Conservation (phyloP, 1,284 basidiomycete genomes). For the Papiliotrema nemorosa region DNA sequence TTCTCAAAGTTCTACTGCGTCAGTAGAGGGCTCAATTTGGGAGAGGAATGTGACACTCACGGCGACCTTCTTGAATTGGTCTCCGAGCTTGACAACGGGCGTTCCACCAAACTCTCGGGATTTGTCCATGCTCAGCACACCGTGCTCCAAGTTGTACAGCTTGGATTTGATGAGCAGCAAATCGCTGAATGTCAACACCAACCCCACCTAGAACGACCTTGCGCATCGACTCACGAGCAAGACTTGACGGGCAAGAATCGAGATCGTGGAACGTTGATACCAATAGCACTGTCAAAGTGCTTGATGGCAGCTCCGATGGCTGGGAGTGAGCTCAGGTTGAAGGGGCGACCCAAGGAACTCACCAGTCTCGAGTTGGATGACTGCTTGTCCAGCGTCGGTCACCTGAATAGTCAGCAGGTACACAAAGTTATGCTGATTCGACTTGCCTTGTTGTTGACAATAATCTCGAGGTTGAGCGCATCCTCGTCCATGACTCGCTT, state of each 20-base stretch:
- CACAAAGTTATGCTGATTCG: neutral
- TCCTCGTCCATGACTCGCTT: slow-evolving; percentile 91
- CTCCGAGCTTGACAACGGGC: slow-evolving; percentile 96
- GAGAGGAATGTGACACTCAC: slow-evolving; percentile 19
- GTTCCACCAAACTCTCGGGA: slow-evolving; percentile 87
- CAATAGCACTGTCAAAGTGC: slow-evolving; percentile 66
- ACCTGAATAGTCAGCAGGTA: slow-evolving; percentile 51
- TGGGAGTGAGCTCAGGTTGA: slow-evolving; percentile 49
- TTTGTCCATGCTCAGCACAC: slow-evolving; percentile 87
- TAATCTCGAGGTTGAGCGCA: slow-evolving; percentile 75
- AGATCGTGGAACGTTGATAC: slow-evolving; percentile 94
- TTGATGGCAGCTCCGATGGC: slow-evolving; percentile 12
- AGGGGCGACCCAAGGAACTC: slow-evolving; percentile 75
- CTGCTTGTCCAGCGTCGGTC: slow-evolving; percentile 79
- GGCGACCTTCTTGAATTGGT: slow-evolving; percentile 74
- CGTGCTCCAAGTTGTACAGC: slow-evolving; percentile 92
- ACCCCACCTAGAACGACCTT: slow-evolving; percentile 70
- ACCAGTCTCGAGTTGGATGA: slow-evolving; percentile 84
- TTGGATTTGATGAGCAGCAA: slow-evolving; percentile 94
- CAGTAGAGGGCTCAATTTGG: neutral
- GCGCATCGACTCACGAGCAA: slow-evolving; percentile 56
- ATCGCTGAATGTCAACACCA: slow-evolving; percentile 77
- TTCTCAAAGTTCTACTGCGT: slow-evolving; percentile 75
- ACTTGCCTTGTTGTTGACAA: slow-evolving; percentile 83
- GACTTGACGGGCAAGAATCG: slow-evolving; percentile 90